Base-by-base conservation (phyloP, 352 stramenopile genomes). In the Phytophthora megakarya region DNA sequence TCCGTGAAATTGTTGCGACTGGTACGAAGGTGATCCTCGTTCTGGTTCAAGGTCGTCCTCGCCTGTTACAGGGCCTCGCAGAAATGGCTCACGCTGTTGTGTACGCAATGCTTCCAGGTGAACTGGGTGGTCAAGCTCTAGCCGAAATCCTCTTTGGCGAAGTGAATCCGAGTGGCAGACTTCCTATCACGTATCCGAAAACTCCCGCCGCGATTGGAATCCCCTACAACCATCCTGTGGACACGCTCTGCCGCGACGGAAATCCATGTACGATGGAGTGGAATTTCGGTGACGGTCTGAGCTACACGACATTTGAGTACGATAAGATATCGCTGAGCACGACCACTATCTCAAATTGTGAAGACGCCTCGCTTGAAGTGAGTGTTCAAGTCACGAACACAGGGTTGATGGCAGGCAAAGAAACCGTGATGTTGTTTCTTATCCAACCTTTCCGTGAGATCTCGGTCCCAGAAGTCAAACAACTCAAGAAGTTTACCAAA, bases 181-280 rank as follows among this genome's bases (percentile, higher is more conserved):
- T 97, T 5, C 85, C 89, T 2, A 88, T 97, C 61, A 96, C 86
- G 13, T 97, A 93, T 67, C 86, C 84, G 12, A 86, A 85, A 63
- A 67, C 80, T n/a, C 61, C 75, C 1, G 78, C 66, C 16, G 86
- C 77, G 28, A 69, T 84, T 30, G 72, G 61, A 18, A 90, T 92
- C 44, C 73, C 78, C 8, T 95, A 95, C 74, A 91, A 91, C 48
- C 83, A 92, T 57, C 76, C 57, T 10, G 79, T 80, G 11, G 79
- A 58, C 11, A 77, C 71, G 3, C 70, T 60, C 2, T 93, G 84
- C 26, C 64, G 76, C 30, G 68, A 76, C 18, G 67, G 72, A 22
- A 26, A 28, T 11, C 49, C 65, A 2, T 94, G 86, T 38, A 30
- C 67, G 25, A 78, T 80, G 61, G 68, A 92, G 64, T 94, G 79